A percentile compares a stretch with the other conserved stretches of the same genome.
These are phyloP conservation scores for Rheum nobile DNA, from an alignment of 148 eudicot genomes.

Conservation along the genomic window DNA sequence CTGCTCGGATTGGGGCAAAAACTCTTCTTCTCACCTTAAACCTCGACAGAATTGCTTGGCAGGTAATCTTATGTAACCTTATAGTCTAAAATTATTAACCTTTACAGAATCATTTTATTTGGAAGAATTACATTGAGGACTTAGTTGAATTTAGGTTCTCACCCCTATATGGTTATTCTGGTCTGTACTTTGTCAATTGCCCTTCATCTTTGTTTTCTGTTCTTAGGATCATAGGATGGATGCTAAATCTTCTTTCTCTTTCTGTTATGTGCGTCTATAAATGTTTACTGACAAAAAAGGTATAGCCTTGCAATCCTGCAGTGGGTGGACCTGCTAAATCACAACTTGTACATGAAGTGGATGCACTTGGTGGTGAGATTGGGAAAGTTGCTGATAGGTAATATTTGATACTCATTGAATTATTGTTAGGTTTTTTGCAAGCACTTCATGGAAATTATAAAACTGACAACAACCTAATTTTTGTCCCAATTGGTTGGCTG, in stretches of 20 bases:
- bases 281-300: slow-evolving; percentile 13
- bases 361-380: slow-evolving; percentile 99
- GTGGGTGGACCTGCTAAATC: slow-evolving; percentile 99
- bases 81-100: background rate
- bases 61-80: slow-evolving; percentile 29
- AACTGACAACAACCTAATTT: background rate
- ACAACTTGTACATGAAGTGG: slow-evolving; percentile 98
- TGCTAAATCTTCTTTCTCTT: background rate
- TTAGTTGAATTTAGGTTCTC: background rate
- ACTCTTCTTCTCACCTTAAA: slow-evolving; percentile 95
- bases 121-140: background rate
- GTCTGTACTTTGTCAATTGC: background rate
- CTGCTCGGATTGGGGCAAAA: slow-evolving; percentile 89
- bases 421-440: background rate
- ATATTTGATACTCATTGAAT: background rate
- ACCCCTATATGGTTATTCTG: background rate
- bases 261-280: background rate
- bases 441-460: background rate
- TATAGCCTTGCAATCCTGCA: slow-evolving; percentile 99
- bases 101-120: background rate
- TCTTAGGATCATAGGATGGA: background rate
- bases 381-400: slow-evolving; percentile 97
- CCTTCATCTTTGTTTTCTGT: background rate
- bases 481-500: background rate
- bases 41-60: slow-evolving; percentile 97